Conservation (phyloP, 352 stramenopile species). For the Poterioochromonas sp. region DNA sequence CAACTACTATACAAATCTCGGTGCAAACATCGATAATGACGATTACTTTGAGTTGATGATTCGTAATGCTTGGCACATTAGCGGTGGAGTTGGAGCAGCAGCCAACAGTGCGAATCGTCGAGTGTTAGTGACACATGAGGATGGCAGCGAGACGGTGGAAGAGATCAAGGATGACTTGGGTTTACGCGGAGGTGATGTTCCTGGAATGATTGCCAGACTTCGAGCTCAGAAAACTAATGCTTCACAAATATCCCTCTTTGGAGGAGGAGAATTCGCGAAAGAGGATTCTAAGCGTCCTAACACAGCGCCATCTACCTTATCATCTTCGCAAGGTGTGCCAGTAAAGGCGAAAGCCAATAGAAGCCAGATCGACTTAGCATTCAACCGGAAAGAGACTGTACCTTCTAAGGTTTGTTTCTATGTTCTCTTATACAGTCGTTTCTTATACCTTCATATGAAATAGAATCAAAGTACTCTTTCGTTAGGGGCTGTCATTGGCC, state of each 20-base stretch:
- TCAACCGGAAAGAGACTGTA: too few relatives aligned
- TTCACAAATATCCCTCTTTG: conserved; percentile 21
- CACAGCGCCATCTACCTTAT: not conserved
- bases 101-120: conserved; percentile 70
- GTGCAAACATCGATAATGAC: conserved; percentile 61
- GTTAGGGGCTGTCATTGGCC: too few relatives aligned
- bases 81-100: conserved; percentile 58
- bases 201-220: conserved; percentile 48
- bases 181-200: conserved; percentile 55
- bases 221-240: conserved; percentile 4
- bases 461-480: too few relatives aligned
- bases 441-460: too few relatives aligned
- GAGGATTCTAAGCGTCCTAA: not conserved
- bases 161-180: conserved; percentile 69
- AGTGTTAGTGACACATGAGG: conserved; percentile 67
- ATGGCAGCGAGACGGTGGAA: conserved; percentile 57
- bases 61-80: conserved; percentile 45
- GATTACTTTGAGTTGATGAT: conserved; percentile 55
- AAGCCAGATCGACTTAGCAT: too few relatives aligned
- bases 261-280: not conserved
- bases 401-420: too few relatives aligned
- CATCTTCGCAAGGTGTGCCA: not conserved
- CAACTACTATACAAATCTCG: conserved; percentile 77
- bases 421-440: too few relatives aligned
- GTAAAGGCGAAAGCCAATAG: not conserved